These are phyloP conservation scores for Cercospora zeina DNA, from an alignment of 2,329 filamentous ascomycete genomes.

Conservation along the genomic window DNA sequence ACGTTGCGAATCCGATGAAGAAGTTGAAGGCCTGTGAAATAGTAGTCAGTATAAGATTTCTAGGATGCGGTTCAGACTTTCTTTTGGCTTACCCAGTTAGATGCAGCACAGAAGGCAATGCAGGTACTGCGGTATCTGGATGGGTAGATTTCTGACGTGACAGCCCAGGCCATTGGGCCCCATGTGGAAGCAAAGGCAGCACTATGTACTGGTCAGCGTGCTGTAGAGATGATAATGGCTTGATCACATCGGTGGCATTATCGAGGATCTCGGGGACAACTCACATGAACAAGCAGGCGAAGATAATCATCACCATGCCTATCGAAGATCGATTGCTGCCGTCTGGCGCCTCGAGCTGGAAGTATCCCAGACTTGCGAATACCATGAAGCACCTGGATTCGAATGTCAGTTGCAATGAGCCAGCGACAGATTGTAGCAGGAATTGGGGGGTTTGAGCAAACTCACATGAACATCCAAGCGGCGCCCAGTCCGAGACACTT, in stretches of 20 bases:
- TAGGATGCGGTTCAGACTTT: too few relatives aligned
- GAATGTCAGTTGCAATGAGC: too few relatives aligned
- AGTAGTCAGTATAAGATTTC: too few relatives aligned
- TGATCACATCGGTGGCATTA: too few relatives aligned
- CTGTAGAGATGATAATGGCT: too few relatives aligned
- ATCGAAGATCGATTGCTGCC: constrained; percentile 41
- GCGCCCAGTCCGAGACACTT: constrained; percentile 49
- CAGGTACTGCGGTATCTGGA: constrained; percentile 53
- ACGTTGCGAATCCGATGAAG: constrained; percentile 30
- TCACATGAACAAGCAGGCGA: constrained; percentile 64
- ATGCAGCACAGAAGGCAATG: constrained; percentile 60
- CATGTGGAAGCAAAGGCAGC: constrained; percentile 66
- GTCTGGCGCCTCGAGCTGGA: constrained; percentile 37
- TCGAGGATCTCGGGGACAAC: too few relatives aligned
- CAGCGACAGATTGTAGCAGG: background rate
- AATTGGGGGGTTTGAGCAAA: too few relatives aligned
- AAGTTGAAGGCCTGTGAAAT: constrained; percentile 37
- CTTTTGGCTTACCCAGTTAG: constrained; percentile 53
- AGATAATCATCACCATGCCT: constrained; percentile 64
- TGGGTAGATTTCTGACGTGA: constrained; percentile 54
- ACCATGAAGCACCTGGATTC: constrained; percentile 55
- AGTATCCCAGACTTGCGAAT: constrained; percentile 49
- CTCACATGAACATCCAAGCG: constrained; percentile 47
- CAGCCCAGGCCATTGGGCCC: constrained; percentile 60
- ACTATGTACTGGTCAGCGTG: background rate